Base-by-base conservation (phyloP, 139 green algal genomes). In the Micromonas pusilla region DNA sequence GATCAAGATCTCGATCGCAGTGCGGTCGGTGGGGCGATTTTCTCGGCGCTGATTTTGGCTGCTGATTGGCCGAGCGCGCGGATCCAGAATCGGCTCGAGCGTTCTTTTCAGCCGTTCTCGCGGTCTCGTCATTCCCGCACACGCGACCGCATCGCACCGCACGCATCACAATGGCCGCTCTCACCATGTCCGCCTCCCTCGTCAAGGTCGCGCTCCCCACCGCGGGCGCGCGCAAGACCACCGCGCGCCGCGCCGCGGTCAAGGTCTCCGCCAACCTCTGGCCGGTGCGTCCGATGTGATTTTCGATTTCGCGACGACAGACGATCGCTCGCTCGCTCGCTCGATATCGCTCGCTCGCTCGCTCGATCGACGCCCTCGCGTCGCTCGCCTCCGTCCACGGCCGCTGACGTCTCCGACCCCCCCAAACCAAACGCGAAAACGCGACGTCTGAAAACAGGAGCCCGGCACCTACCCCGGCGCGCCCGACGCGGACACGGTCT, bases 381-480 rank as follows among this genome's bases (percentile, higher is more conserved):
- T n/a, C n/a, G n/a, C n/a, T n/a, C n/a, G n/a, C n/a, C n/a, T n/a
- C n/a, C n/a, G n/a, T n/a, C n/a, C n/a, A n/a, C n/a, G n/a, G n/a
- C n/a, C n/a, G n/a, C n/a, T n/a, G n/a, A n/a, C n/a, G n/a, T n/a
- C n/a, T n/a, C n/a, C n/a, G n/a, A n/a, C n/a, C n/a, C n/a, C n/a
- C n/a, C n/a, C n/a, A n/a, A n/a, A n/a, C n/a, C n/a, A n/a, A n/a
- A n/a, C n/a, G n/a, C n/a, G n/a, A n/a, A n/a, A n/a, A n/a, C n/a
- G n/a, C n/a, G n/a, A n/a, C n/a, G n/a, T n/a, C n/a, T n/a, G n/a
- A n/a, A n/a, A 57, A 57, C 45, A 57, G 45, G 66, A 73, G 66
- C 30, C 30, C 66, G 66, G 66, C n/a, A 53, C 66, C 13, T 73
- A 73, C 66, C 66, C 66, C 32, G 66, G 66, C 66, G 66, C 23